A percentile compares a stretch with the other conserved stretches of the same genome.
phyloP scores from a whole-genome alignment of 2,329 filamentous ascomycete species.

The Sclerotinia glacialis region DNA sequence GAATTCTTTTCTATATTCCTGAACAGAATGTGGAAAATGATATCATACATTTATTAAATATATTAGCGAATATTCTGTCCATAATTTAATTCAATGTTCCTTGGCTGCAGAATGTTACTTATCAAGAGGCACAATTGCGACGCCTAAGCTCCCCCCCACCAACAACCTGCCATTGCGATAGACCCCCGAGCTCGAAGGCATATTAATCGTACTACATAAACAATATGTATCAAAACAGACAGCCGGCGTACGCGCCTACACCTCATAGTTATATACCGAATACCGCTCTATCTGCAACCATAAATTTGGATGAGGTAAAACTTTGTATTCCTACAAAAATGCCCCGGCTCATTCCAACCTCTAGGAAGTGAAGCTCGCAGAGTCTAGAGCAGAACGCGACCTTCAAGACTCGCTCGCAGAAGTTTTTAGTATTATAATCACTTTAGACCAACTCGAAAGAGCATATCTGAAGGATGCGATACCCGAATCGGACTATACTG shows the following conservation, averaged over 20 bases:
- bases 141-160: constrained; percentile 15
- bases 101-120: not conserved
- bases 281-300: constrained; percentile 76
- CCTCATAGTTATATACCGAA: constrained; percentile 78
- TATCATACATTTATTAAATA: too few relatives aligned
- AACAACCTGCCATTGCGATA: constrained; percentile 6
- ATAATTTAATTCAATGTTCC: not conserved
- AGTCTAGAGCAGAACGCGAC: constrained; percentile 83
- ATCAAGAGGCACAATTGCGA: not conserved
- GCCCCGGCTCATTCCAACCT: not conserved
- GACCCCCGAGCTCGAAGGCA: constrained; percentile 1
- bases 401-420: constrained; percentile 94
- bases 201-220: not conserved
- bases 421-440: constrained; percentile 96
- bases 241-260: constrained; percentile 40
- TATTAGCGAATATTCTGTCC: not conserved
- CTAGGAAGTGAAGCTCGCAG: constrained; percentile 88
- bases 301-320: constrained; percentile 85
- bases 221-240: constrained; percentile 39
- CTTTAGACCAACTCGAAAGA: constrained; percentile 91
- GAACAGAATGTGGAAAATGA: not conserved
- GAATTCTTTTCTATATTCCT: not conserved
- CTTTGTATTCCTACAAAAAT: not conserved
- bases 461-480: constrained; percentile 96
- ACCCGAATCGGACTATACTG: constrained; percentile 86